Evolutionary conservation across 116 monocot genomes (phyloP).

Genomic region (Trichopus zeylanicus): DNA sequence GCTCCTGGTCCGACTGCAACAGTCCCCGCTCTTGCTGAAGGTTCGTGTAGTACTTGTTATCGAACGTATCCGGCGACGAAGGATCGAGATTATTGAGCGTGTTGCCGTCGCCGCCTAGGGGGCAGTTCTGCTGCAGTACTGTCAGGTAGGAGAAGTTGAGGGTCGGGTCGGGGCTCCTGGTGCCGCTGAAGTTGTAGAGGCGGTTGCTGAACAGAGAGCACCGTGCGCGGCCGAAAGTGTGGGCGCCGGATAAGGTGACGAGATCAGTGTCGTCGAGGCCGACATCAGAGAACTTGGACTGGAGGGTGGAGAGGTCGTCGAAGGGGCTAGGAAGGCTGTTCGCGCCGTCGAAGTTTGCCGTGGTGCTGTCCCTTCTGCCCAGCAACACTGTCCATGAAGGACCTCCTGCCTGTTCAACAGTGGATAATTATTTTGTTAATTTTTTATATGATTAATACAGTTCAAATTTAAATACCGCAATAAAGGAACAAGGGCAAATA

Average conservation of each 20-base stretch:
- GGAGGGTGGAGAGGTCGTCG: conserved; percentile 29
- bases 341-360: conserved; percentile 28
- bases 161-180: conserved; percentile 25
- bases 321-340: conserved; percentile 19
- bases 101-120: conserved; percentile 14
- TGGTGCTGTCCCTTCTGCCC: conserved; percentile 45
- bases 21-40: conserved; percentile 26
- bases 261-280: conserved; percentile 29
- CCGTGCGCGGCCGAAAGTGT: conserved; percentile 29
- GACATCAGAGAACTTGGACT: conserved; percentile 25
- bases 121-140: conserved; percentile 21
- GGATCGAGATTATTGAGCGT: conserved; percentile 30
- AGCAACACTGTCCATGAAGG: conserved; percentile 34
- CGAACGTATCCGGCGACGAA: conserved; percentile 30
- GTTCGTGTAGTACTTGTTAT: conserved; percentile 43
- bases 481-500: no score
- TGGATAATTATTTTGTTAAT: no score
- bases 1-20: conserved; percentile 38
- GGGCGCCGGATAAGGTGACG: conserved; percentile 34
- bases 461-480: no score
- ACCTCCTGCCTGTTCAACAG: conserved; percentile 43
- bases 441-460: no score
- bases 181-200: conserved; percentile 37
- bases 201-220: conserved; percentile 22
- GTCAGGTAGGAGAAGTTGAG: conserved; percentile 23